A percentile compares a stretch with the other conserved stretches of the same genome.
These are phyloP conservation scores for Salvia splendens DNA, from an alignment of 257 asterid species.

Conservation along the genomic window DNA sequence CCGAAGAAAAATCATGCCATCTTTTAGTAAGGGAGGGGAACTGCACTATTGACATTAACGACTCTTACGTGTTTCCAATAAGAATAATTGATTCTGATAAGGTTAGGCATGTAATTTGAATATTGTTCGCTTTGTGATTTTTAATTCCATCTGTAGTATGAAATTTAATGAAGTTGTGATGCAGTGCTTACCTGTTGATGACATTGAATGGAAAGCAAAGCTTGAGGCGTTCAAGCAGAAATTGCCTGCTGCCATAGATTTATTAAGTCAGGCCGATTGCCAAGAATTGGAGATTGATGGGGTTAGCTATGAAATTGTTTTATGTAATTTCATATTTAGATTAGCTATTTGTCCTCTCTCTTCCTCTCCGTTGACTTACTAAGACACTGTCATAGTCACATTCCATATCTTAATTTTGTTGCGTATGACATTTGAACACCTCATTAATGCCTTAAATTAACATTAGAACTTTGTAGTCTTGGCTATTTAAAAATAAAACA, in stretches of 20 bases:
- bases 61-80: constrained; percentile 57
- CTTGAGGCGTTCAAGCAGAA: constrained; percentile 38
- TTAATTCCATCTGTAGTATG: neutral
- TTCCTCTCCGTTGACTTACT: neutral
- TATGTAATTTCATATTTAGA: constrained; percentile 9
- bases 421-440: neutral
- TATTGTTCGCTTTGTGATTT: constrained; percentile 6
- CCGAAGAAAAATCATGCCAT: constrained; percentile 51
- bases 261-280: constrained; percentile 39
- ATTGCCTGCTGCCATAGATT: constrained; percentile 52
- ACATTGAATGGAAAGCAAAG: constrained; percentile 50
- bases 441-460: neutral
- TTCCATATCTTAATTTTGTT: neutral
- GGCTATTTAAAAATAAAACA: neutral
- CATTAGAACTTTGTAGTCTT: constrained; percentile 8
- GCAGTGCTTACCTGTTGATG: constrained; percentile 54
- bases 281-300: constrained; percentile 52
- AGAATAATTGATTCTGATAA: constrained; percentile 60
- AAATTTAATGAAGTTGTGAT: constrained; percentile 27
- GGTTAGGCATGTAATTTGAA: constrained; percentile 40
- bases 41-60: constrained; percentile 38
- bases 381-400: neutral
- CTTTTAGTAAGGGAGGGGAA: constrained; percentile 35
- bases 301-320: constrained; percentile 48
- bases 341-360: neutral